A percentile compares a stretch with the other conserved stretches of the same genome.
Evolutionary conservation across 805 yeast genomes (phyloP).

Genomic region (Alloascoidea africana): DNA sequence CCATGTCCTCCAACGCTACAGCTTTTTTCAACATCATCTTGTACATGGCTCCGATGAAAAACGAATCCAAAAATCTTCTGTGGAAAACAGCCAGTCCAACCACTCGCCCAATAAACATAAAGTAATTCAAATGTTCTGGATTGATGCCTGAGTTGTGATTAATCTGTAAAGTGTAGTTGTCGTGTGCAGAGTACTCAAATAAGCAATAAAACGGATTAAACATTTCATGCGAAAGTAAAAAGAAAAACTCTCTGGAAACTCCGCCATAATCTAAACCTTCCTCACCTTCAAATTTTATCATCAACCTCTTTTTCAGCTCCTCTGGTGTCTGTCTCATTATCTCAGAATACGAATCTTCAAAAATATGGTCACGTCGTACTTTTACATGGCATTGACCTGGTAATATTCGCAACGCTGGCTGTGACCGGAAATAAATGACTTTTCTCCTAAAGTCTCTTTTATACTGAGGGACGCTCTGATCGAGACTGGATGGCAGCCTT

Average conservation of each 20-base stretch:
- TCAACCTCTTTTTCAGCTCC: conserved; percentile 76
- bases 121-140: conserved; percentile 78
- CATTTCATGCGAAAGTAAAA: conserved; percentile 75
- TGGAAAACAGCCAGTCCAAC: conserved; percentile 86
- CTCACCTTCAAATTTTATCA: conserved; percentile 84
- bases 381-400: conserved; percentile 99
- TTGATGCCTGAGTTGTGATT: conserved; percentile 77
- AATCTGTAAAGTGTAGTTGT: conserved; percentile 74
- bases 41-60: conserved; percentile 77
- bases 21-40: conserved; percentile 80
- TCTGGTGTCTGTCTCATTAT: conserved; percentile 98
- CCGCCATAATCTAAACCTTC: conserved; percentile 92
- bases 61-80: conserved; percentile 75
- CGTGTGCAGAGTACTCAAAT: conserved; percentile 77
- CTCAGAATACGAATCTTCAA: conserved; percentile 96
- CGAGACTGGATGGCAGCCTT: conserved; percentile 89
- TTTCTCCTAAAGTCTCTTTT: conserved; percentile 98
- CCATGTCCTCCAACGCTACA: conserved; percentile 76
- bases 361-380: conserved; percentile 90
- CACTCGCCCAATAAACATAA: conserved; percentile 79
- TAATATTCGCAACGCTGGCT: conserved; percentile 90
- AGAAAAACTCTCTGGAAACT: conserved; percentile 79
- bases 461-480: conserved; percentile 97
- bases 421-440: conserved; percentile 93
- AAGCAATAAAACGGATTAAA: conserved; percentile 79